Evolutionary conservation across 768 basidiomycete genomes (phyloP).

Genomic region (Cystoderma amianthinum): DNA sequence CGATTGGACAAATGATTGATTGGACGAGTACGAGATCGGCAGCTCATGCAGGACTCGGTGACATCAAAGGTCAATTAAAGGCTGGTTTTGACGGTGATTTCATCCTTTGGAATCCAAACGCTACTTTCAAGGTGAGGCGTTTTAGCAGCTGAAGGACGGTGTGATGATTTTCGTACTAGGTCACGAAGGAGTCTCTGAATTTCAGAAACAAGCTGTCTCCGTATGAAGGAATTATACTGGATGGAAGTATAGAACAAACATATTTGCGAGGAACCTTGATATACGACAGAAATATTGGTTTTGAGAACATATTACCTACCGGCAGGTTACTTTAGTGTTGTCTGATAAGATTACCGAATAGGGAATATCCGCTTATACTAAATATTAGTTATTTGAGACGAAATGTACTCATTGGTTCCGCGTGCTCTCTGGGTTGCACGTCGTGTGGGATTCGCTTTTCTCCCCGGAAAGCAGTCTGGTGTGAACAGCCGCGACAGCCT

Average conservation of each 20-base stretch:
- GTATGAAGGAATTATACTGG: slow-evolving; percentile 69
- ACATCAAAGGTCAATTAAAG: slow-evolving; percentile 63
- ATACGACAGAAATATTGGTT: slow-evolving; percentile 42
- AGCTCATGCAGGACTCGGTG: slow-evolving; percentile 66
- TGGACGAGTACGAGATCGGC: slow-evolving; percentile 78
- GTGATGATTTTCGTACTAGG: slow-evolving; percentile 41
- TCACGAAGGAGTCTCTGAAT: slow-evolving; percentile 61
- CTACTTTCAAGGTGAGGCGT: slow-evolving; percentile 32
- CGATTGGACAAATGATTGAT: slow-evolving; percentile 54
- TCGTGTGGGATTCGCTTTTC: too few species aligned
- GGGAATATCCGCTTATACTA: too few species aligned
- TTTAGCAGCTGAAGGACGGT: too few species aligned
- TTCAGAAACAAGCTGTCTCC: slow-evolving; percentile 96
- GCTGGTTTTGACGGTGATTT: slow-evolving; percentile 84
- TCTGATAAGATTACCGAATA: too few species aligned
- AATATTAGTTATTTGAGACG: background rate
- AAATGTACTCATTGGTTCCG: background rate
- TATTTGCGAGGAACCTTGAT: slow-evolving; percentile 72
- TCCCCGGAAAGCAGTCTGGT: too few species aligned
- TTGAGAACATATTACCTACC: slow-evolving; percentile 21
- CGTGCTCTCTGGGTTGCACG: background rate
- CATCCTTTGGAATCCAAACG: slow-evolving; percentile 64
- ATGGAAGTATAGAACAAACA: slow-evolving; percentile 69
- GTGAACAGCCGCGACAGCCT: too few species aligned
- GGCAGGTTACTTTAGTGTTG: slow-evolving; percentile 32